A percentile compares a stretch with the other conserved stretches of the same genome.
phyloP scores from a whole-genome alignment of 2,329 filamentous ascomycete species.

The Fusarium falciforme region DNA sequence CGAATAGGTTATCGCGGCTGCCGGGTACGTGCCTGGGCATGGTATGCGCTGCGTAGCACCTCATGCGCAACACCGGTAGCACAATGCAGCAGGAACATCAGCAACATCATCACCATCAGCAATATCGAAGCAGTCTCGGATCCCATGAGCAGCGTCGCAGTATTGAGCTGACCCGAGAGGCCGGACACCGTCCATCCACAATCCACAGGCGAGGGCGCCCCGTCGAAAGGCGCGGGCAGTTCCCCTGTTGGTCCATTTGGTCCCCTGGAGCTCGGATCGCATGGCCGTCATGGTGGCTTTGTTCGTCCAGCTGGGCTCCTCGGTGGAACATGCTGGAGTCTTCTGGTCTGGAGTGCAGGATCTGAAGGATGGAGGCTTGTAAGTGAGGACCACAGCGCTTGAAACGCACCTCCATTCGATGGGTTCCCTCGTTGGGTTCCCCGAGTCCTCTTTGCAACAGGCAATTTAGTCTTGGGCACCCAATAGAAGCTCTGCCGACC shows the following conservation, averaged over 20 bases:
- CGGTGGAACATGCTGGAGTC: conserved; percentile 5
- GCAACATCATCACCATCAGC: background rate
- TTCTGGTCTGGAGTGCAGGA: conserved; percentile 2
- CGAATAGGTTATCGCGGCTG: background rate
- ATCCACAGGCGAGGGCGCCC: conserved; percentile 15
- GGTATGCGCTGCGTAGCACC: background rate
- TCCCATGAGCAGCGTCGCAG: conserved; percentile 29
- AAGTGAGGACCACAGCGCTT: conserved; percentile 28
- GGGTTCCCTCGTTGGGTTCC: conserved; percentile 8
- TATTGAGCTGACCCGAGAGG: conserved; percentile 32
- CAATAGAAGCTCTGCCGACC: conserved; percentile 13
- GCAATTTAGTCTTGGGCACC: background rate
- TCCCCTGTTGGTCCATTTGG: conserved; percentile 6
- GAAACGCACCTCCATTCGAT: conserved; percentile 7
- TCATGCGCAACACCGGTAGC: background rate
- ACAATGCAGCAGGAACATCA: background rate
- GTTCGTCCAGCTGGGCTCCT: conserved; percentile 8
- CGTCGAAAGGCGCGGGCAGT: conserved; percentile 2
- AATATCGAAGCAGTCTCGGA: conserved; percentile 5
- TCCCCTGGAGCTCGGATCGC: conserved; percentile 27
- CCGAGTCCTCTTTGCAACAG: background rate
- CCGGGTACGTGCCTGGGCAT: background rate
- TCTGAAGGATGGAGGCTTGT: conserved; percentile 27
- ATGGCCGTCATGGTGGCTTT: conserved; percentile 21
- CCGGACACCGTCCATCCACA: conserved; percentile 32